Base-by-base conservation (phyloP, 2,329 filamentous ascomycete species). In the Epichloe bromicola region DNA sequence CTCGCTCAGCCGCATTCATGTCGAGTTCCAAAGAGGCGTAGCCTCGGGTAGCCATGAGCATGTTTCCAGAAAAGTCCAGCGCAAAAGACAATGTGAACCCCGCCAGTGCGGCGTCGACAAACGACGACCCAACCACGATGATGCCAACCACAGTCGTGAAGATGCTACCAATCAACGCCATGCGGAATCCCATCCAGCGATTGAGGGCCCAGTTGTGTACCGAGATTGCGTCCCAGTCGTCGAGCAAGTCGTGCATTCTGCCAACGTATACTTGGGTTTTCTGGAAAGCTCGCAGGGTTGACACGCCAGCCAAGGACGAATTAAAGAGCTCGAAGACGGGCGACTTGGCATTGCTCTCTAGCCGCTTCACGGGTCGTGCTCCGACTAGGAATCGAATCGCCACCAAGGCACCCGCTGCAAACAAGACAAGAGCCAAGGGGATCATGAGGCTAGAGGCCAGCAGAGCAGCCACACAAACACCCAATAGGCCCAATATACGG, bases 281-380 rank as follows among this genome's bases (percentile, higher is more conserved):
- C 56, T 80, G 80, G 57, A 86, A 91, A 0, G 84, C 83, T 12
- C 87, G 79, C 49, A 93, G 87, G 0, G 86, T 90, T 1, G 79
- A 73, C 17, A 93, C 78, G 5, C 87, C 87, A 0, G 78, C 76
- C 10, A 91, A 74, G 0, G 84, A 79, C 1, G 84, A 81, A 11
- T 82, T 83, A 59, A 91, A 90, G 55, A 87, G 81, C 63, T 91
- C 86, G 58, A 88, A 90, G 1, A 91, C 80, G 0, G 87, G 87
- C 0, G 82, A 86, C 65, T 88, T 90, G 51, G 80, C 78, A 3
- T 77, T 87, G 56, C 82, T 87, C 64, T 91, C 86, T 1, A 91
- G 74, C 5, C 87, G 75, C 67, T 90, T 91, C 54, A 85, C 74
- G 34, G 88, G 85, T 39, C 87, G 74, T 0, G 86, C 85, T 1